phyloP scores from a whole-genome alignment of 1,139 yeast species.

The Maudiozyma humilis region DNA sequence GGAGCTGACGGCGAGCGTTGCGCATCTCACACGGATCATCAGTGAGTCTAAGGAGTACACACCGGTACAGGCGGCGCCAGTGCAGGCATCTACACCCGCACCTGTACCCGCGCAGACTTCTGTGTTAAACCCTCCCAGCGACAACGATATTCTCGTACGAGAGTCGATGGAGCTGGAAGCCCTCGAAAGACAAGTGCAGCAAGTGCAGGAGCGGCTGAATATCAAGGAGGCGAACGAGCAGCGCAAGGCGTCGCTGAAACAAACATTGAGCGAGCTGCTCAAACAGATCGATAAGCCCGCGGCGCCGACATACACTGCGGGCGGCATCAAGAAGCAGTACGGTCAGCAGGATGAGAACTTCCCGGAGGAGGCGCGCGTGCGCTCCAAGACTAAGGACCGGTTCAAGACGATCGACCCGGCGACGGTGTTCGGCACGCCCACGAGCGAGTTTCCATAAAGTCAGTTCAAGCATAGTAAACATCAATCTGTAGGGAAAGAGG shows the following conservation, averaged over 20 bases:
- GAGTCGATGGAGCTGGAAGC: constrained; percentile 27
- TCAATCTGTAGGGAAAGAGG: too few species aligned
- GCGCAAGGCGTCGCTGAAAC: constrained; percentile 26
- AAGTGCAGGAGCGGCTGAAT: constrained; percentile 21
- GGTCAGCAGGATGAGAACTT: not conserved
- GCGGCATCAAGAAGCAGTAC: not conserved
- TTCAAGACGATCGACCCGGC: constrained; percentile 4
- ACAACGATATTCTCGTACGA: constrained; percentile 26
- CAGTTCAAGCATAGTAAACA: too few species aligned
- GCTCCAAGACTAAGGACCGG: not conserved
- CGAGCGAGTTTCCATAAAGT: not conserved
- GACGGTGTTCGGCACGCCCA: constrained; percentile 6
- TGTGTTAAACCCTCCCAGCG: constrained; percentile 14
- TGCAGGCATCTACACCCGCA: not conserved
- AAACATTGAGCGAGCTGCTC: constrained; percentile 23
- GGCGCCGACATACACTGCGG: too few species aligned
- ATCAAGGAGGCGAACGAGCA: constrained; percentile 27
- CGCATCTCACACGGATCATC: constrained; percentile 5
- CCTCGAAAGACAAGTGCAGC: constrained; percentile 26
- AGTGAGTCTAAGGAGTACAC: constrained; percentile 4
- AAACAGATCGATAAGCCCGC: constrained; percentile 9
- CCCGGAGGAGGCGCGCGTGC: constrained; percentile 1
- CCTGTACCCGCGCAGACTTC: not conserved
- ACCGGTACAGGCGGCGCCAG: not conserved
- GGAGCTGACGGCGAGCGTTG: constrained; percentile 5